Percentiles rank a stretch among this genome's conserved stretches.
phyloP scores from a whole-genome alignment of 331 rosid genomes.

The Quercus phellos region DNA sequence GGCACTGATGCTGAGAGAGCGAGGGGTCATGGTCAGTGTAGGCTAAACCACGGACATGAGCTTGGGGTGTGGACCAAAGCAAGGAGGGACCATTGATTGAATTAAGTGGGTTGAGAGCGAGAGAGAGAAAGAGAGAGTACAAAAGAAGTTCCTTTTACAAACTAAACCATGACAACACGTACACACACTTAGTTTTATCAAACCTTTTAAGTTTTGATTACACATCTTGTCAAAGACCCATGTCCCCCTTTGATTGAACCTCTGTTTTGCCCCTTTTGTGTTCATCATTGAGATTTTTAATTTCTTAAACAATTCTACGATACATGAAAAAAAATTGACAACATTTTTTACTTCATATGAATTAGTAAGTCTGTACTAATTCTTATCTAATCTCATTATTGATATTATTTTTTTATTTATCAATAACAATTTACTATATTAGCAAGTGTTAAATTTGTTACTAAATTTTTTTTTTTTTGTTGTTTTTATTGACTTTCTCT shows the following conservation, averaged over 20 bases:
- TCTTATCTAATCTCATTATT: fast-evolving
- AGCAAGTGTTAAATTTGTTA: too few species aligned
- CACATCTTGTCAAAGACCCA: neutral
- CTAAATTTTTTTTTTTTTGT: too few species aligned
- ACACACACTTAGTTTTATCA: neutral
- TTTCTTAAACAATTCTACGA: too few species aligned
- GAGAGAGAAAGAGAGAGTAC: neutral
- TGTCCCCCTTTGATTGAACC: neutral
- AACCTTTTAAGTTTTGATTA: neutral
- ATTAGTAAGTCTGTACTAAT: too few species aligned
- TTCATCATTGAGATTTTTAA: neutral
- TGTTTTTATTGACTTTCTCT: too few species aligned
- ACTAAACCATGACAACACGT: neutral
- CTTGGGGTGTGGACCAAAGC: constrained; percentile 26
- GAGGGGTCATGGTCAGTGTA: constrained; percentile 35
- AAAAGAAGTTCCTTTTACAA: neutral
- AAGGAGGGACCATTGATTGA: constrained; percentile 28
- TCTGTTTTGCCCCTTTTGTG: neutral
- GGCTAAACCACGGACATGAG: constrained; percentile 42
- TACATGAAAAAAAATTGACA: too few species aligned
- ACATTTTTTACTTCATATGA: too few species aligned
- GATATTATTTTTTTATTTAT: too few species aligned
- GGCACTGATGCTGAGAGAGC: constrained; percentile 12
- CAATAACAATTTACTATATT: too few species aligned
- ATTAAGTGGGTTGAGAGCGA: neutral